Evolutionary conservation across 78 protist species (phyloP).

Genomic region (Goniomonas avonlea): DNA sequence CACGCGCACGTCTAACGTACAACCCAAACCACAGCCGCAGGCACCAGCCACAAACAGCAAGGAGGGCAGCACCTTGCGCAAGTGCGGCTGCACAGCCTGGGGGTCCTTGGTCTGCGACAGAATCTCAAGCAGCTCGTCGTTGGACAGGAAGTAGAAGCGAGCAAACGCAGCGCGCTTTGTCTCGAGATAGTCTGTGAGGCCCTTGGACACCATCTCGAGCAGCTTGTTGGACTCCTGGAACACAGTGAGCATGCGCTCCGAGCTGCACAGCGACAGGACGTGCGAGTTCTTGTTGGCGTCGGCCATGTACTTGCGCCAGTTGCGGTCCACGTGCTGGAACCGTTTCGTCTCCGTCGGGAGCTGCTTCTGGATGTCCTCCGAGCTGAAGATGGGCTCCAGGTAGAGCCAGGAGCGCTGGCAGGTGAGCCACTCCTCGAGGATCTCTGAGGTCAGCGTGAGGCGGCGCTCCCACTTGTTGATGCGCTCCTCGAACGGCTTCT

Average conservation of each 20-base stretch:
- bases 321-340: constrained; percentile 53
- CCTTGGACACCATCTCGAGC: constrained; percentile 75
- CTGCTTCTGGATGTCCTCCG: constrained; percentile 67
- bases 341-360: constrained; percentile 53
- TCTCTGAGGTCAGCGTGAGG: constrained; percentile 37
- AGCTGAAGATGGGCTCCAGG: constrained; percentile 71
- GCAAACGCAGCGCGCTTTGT: constrained; percentile 73
- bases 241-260: not conserved
- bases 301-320: constrained; percentile 43
- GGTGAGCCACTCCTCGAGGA: constrained; percentile 63
- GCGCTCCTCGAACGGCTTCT: constrained; percentile 56
- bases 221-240: constrained; percentile 53
- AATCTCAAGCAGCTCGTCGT: constrained; percentile 78
- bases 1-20: no score
- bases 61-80: no score
- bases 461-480: constrained; percentile 62
- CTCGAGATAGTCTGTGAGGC: constrained; percentile 70
- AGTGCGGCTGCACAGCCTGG: constrained; percentile 18
- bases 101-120: constrained; percentile 71
- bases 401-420: constrained; percentile 70
- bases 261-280: constrained; percentile 41
- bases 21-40: no score
- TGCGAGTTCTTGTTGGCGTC: constrained; percentile 35
- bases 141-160: constrained; percentile 86
- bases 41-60: no score